Conservation (phyloP, 169 alveolate species). For the Cystoisospora suis region DNA sequence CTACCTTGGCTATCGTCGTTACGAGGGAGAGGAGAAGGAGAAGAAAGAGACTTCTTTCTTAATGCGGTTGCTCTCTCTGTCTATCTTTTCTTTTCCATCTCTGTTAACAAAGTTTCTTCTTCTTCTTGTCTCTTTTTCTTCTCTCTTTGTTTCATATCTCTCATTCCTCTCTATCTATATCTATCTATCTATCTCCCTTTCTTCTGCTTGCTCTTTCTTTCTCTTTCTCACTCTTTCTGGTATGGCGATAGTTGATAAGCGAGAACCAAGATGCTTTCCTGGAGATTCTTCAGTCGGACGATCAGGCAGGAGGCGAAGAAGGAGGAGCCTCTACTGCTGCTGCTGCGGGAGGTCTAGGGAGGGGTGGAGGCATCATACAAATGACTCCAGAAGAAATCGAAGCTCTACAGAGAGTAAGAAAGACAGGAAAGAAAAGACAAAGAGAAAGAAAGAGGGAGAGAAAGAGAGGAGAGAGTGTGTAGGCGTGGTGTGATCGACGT, state of each 20-base stretch:
- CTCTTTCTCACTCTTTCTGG: not conserved
- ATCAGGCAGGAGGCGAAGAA: conserved; percentile 54
- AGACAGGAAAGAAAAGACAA: too few relatives aligned
- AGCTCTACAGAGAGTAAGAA: conserved; percentile 78
- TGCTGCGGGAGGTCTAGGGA: conserved; percentile 35
- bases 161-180: not conserved
- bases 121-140: not conserved
- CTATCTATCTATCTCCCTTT: not conserved
- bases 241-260: conserved; percentile 66
- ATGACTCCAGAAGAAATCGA: conserved; percentile 92
- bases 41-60: too few relatives aligned
- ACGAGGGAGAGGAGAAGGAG: not conserved
- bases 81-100: not conserved
- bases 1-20: not conserved
- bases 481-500: too few relatives aligned
- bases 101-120: not conserved
- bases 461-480: too few relatives aligned
- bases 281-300: conserved; percentile 70
- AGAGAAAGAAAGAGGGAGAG: too few relatives aligned
- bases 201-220: not conserved
- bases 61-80: not conserved
- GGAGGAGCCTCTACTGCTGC: conserved; percentile 35
- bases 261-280: conserved; percentile 88
- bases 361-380: conserved; percentile 64
- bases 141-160: not conserved